These are phyloP conservation scores for Penicillium sp. DNA, from an alignment of 2,329 filamentous ascomycete species.

Conservation along the genomic window DNA sequence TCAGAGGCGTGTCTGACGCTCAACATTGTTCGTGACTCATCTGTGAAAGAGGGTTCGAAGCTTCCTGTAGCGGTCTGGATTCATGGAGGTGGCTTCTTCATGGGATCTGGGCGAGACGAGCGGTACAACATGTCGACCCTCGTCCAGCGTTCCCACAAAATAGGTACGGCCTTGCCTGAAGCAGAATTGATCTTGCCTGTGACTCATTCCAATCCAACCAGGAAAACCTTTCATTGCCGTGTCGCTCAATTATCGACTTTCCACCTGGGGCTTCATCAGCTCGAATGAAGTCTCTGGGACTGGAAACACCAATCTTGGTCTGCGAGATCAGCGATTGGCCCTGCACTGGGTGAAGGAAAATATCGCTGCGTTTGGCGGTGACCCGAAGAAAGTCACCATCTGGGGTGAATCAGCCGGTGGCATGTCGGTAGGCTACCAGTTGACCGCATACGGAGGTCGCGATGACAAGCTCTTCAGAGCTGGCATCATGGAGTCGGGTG, in stretches of 20 bases:
- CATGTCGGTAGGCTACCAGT: conserved; percentile 46
- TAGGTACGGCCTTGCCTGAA: conserved; percentile 24
- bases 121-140: conserved; percentile 60
- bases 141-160: conserved; percentile 48
- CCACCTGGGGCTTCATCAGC: conserved; percentile 49
- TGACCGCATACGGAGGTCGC: conserved; percentile 50
- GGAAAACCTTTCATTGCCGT: conserved; percentile 50
- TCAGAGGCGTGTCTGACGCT: conserved; percentile 57
- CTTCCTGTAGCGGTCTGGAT: conserved; percentile 59
- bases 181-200: no score
- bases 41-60: conserved; percentile 30
- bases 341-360: conserved; percentile 36
- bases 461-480: conserved; percentile 51
- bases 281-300: conserved; percentile 38
- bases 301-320: conserved; percentile 54
- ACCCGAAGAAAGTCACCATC: conserved; percentile 33
- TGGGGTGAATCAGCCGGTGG: conserved; percentile 56
- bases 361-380: conserved; percentile 31
- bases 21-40: conserved; percentile 52
- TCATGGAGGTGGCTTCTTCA: conserved; percentile 51
- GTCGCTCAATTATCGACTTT: conserved; percentile 50
- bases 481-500: conserved; percentile 48
- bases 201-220: neutral
- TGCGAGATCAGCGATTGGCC: conserved; percentile 33
- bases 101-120: conserved; percentile 47